Conservation (phyloP, 192 early-diverging fungal genomes). For the Linnemannia elongata region DNA sequence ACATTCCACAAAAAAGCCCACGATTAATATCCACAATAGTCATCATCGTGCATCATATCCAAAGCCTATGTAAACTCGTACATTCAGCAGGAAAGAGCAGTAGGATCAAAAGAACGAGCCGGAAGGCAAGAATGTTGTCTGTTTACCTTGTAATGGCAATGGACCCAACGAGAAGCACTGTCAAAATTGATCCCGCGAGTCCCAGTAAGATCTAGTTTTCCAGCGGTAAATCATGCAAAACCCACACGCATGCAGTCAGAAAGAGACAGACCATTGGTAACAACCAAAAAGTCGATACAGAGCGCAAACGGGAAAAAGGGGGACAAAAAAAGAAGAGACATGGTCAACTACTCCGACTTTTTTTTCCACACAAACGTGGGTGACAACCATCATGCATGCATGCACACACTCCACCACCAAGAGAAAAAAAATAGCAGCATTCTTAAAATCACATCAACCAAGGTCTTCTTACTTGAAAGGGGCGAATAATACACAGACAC, state of each 20-base stretch:
- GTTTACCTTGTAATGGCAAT: conserved; percentile 38
- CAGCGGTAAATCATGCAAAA: background rate
- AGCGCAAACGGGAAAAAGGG: background rate
- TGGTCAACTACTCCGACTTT: background rate
- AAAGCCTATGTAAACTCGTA: background rate
- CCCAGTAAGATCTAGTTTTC: conserved; percentile 31
- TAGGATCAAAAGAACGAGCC: background rate
- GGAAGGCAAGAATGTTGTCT: background rate
- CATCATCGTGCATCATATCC: background rate
- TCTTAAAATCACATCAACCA: background rate
- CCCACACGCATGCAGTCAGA: background rate
- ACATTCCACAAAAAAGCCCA: background rate
- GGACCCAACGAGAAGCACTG: conserved; percentile 29
- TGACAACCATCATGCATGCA: background rate
- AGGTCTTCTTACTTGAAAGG: conserved; percentile 26
- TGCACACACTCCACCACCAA: background rate
- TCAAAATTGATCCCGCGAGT: conserved; percentile 15
- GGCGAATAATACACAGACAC: conserved; percentile 39
- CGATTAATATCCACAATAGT: background rate
- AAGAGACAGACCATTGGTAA: background rate
- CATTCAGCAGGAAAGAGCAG: background rate
- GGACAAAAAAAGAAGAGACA: background rate
- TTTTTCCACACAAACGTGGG: background rate
- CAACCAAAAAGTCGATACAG: background rate
- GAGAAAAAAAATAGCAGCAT: background rate